A percentile compares a stretch with the other conserved stretches of the same genome.
Evolutionary conservation across 257 asterid genomes (phyloP).

Genomic region (Primulina huaijiensis): DNA sequence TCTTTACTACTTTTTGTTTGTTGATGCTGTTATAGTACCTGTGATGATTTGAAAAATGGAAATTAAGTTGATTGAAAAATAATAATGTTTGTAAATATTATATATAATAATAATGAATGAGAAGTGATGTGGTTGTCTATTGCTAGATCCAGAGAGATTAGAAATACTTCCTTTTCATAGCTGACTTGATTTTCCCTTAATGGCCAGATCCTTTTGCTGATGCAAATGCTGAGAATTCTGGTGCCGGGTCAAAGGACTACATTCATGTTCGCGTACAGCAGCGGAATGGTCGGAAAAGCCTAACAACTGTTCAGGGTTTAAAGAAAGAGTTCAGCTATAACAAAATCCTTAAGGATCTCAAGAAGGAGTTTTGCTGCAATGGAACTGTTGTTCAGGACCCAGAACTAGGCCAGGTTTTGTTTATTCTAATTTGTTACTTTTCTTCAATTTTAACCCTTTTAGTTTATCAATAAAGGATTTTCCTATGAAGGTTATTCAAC

Average conservation of each 20-base stretch:
- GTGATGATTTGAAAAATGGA: neutral
- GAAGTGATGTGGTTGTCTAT: neutral
- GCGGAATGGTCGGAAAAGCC: constrained; percentile 73
- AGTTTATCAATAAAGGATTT: neutral
- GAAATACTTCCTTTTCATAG: neutral
- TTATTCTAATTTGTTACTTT: neutral
- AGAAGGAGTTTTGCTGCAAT: constrained; percentile 91
- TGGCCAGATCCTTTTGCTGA: constrained; percentile 64
- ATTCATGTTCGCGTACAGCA: constrained; percentile 69
- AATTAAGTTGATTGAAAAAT: neutral
- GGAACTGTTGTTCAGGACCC: constrained; percentile 91
- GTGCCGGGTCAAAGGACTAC: constrained; percentile 67
- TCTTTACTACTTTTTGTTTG: neutral
- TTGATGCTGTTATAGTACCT: neutral
- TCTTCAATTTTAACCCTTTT: neutral
- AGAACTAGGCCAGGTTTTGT: constrained; percentile 75
- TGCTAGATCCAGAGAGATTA: neutral
- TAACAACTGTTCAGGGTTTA: constrained; percentile 68
- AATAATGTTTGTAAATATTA: neutral
- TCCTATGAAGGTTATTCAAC: constrained; percentile 65
- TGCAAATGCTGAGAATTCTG: constrained; percentile 70
- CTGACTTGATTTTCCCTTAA: neutral
- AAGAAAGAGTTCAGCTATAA: constrained; percentile 65
- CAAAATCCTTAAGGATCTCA: constrained; percentile 74
- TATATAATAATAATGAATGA: neutral